A percentile compares a stretch with the other conserved stretches of the same genome.
These are phyloP conservation scores for Claviceps citrina DNA, from an alignment of 2,329 filamentous ascomycete genomes.

Conservation along the genomic window DNA sequence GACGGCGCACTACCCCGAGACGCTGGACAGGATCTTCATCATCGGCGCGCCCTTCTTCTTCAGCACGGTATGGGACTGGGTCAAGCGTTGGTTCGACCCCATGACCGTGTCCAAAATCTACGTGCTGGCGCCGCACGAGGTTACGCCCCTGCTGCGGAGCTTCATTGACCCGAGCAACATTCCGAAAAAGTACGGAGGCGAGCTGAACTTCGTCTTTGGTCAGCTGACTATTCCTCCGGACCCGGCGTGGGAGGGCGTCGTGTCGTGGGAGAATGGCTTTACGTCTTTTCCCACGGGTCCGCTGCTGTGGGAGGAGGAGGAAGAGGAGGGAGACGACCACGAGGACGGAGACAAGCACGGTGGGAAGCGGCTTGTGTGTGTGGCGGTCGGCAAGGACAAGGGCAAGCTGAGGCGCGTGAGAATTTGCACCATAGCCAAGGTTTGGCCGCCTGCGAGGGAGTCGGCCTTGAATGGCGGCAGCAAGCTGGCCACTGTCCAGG, in stretches of 20 bases:
- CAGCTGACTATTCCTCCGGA: conserved; percentile 62
- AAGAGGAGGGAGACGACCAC: conserved; percentile 30
- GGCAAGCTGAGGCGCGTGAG: conserved; percentile 30
- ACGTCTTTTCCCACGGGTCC: conserved; percentile 41
- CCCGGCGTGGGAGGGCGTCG: conserved; percentile 33
- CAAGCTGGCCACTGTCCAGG: background rate
- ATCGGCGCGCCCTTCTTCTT: conserved; percentile 86
- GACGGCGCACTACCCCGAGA: conserved; percentile 90
- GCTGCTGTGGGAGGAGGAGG: conserved; percentile 36
- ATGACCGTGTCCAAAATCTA: conserved; percentile 94
- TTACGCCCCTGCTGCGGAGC: conserved; percentile 57
- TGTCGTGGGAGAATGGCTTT: conserved; percentile 37
- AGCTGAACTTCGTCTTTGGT: conserved; percentile 70
- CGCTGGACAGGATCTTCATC: conserved; percentile 52
- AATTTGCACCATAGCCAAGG: conserved; percentile 36
- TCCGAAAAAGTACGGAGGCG: conserved; percentile 77
- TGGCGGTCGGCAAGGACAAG: conserved; percentile 34
- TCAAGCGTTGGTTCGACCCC: conserved; percentile 91
- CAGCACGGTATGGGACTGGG: conserved; percentile 84
- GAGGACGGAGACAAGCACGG: conserved; percentile 24
- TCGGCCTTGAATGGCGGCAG: background rate
- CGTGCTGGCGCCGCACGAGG: conserved; percentile 60
- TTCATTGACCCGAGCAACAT: conserved; percentile 77
- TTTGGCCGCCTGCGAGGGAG: conserved; percentile 10
- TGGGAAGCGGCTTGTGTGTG: conserved; percentile 18